Evolutionary conservation across 208 protist species (phyloP), one percentile per base, ranked within the genome.

Genomic region (Leishmania gerbilli): DNA sequence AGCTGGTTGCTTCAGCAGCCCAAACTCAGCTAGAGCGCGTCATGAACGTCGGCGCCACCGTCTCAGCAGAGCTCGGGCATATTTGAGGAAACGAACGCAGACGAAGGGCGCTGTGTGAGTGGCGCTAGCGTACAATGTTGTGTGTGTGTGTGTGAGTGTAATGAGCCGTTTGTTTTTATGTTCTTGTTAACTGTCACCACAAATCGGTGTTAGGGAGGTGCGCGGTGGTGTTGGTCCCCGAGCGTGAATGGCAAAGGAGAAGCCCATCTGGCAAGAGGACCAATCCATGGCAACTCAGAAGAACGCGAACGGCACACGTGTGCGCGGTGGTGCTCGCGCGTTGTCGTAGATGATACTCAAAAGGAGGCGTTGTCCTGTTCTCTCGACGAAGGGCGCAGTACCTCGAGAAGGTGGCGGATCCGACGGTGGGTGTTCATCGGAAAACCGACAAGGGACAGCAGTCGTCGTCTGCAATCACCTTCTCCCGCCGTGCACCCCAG

Each of bases 11-110:
- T 11, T 82, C 82, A 17, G 83, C 86, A 3, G 92, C 92, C 3
- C 88, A 91, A 64, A 98, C 92, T 51, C 91, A 96, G 79, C 42
- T 95, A 58, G 87, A 95, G 4, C 91, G 92, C n/a, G 87, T 94
- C 24, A 81, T 91, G 76, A 93, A 90, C 72, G 83, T 96, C 5
- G 90, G 82, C 1, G 85, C 91, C 0, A 91, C 91, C 37, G 79
- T 97, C 42, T 83, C 88, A 24, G 80, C 89, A 6, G 93, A 96
- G 76, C 79, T 87, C 5, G 60, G 77, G 27, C 51, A 83, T 19
- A n/a, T 94, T n/a, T 94, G 34, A 62, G 37, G 37, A 67, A 49
- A 76, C 5, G 31, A 42, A 60, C 1, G n/a, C 3, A 0, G 1
- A 8, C 45, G 71, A 60, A 76, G 37, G 71, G 24, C 11, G 21